phyloP scores from a whole-genome alignment of 768 basidiomycete species.

The Lentinula sp. region DNA sequence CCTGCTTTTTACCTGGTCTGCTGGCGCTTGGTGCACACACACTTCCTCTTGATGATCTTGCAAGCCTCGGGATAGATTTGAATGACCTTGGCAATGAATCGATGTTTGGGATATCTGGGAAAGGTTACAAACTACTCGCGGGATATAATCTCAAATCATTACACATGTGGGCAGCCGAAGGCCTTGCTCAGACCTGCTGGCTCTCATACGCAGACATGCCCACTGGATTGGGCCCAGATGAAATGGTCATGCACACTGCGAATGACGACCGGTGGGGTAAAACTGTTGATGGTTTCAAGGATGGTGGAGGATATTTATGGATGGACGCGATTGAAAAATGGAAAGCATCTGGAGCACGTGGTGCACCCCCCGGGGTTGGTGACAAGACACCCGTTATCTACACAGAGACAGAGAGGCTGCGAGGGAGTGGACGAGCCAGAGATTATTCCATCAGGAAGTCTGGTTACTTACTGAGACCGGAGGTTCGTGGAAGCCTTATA shows the following conservation, averaged over 20 bases:
- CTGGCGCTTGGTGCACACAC: slow-evolving; percentile 65
- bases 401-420: slow-evolving; percentile 19
- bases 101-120: slow-evolving; percentile 27
- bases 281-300: slow-evolving; percentile 13
- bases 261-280: slow-evolving; percentile 13
- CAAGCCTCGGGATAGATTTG: slow-evolving; percentile 40
- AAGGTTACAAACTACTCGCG: slow-evolving; percentile 29
- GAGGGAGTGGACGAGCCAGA: slow-evolving; percentile 23
- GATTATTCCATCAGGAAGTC: slow-evolving; percentile 48
- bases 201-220: slow-evolving; percentile 66
- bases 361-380: slow-evolving; percentile 48
- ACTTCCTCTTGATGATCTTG: slow-evolving; percentile 50
- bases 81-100: slow-evolving; percentile 32
- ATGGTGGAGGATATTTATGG: slow-evolving; percentile 31
- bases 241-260: slow-evolving; percentile 33
- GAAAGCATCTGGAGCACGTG: slow-evolving; percentile 38
- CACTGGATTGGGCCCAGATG: slow-evolving; percentile 65
- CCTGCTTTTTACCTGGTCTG: slow-evolving; percentile 74
- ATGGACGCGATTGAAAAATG: slow-evolving; percentile 43
- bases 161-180: slow-evolving; percentile 73
- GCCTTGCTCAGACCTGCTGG: slow-evolving; percentile 68
- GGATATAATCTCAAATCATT: slow-evolving; percentile 52
- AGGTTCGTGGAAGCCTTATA: slow-evolving; percentile 38
- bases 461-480: slow-evolving; percentile 61
- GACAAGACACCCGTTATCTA: slow-evolving; percentile 34